Evolutionary conservation across 306 rosid genomes (phyloP).

Genomic region (Erythrophleum fordii): DNA sequence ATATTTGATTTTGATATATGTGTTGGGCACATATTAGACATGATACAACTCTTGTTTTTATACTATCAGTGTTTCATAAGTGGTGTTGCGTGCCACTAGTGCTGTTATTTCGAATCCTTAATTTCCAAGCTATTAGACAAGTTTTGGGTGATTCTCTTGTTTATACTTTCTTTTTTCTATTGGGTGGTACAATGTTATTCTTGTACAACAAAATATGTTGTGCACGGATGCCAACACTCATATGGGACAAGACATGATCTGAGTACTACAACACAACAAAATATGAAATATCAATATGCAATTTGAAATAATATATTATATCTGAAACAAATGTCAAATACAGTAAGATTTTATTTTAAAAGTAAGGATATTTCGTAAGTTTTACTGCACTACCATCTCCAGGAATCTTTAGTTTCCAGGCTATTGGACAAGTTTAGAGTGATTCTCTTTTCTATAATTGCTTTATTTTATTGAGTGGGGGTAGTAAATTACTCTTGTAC

Average conservation of each 20-base stretch:
- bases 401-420: slow-evolving; percentile 49
- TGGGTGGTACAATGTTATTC: slow-evolving; percentile 21
- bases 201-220: no score
- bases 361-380: no score
- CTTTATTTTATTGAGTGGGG: slow-evolving; percentile 30
- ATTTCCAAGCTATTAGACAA: neutral
- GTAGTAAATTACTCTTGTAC: slow-evolving; percentile 29
- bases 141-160: no score
- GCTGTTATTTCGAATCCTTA: neutral
- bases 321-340: no score
- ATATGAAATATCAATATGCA: no score
- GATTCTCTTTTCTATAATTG: slow-evolving; percentile 44
- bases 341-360: no score
- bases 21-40: neutral
- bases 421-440: slow-evolving; percentile 52
- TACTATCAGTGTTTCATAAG: neutral
- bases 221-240: no score
- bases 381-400: no score
- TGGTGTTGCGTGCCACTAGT: neutral
- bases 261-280: no score
- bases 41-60: neutral
- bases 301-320: no score
- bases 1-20: neutral
- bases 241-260: no score
- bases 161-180: no score